Percentiles rank a stretch among this genome's conserved stretches.
Conservation (phyloP, 306 rosid genomes). For the Lathyrus sativus region DNA sequence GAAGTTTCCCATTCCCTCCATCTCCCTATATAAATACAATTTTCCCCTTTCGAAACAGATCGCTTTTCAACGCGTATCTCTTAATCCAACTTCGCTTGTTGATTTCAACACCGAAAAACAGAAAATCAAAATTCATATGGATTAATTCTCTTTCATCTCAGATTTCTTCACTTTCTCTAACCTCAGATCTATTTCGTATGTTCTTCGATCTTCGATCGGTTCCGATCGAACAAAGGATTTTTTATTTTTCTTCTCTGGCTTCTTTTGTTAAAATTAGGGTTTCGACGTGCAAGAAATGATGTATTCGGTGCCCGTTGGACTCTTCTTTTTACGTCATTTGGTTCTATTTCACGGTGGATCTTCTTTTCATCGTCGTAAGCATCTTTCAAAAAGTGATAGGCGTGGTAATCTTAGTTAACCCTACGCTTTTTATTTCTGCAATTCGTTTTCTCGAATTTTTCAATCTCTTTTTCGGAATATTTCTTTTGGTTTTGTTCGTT, state of each 20-base stretch:
- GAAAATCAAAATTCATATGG: neutral
- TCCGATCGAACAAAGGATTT: slow-evolving; percentile 29
- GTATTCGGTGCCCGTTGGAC: slow-evolving; percentile 61
- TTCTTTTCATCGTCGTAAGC: slow-evolving; percentile 71
- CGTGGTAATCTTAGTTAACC: slow-evolving; percentile 94
- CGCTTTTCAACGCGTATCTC: neutral
- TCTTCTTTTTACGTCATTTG: slow-evolving; percentile 46
- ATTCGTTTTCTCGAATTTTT: slow-evolving; percentile 5
- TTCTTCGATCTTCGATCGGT: slow-evolving; percentile 29
- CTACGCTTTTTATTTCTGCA: slow-evolving; percentile 25
- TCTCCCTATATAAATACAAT: slow-evolving; percentile 1
- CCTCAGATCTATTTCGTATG: slow-evolving; percentile 6
- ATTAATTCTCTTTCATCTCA: slow-evolving; percentile 3
- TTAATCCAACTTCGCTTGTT: neutral
- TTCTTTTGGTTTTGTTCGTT: slow-evolving; percentile 22
- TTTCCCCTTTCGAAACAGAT: neutral
- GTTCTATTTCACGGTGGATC: slow-evolving; percentile 62
- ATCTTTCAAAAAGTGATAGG: slow-evolving; percentile 73
- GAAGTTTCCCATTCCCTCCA: slow-evolving; percentile 7
- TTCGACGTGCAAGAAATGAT: slow-evolving; percentile 65
- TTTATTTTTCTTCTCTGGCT: neutral
- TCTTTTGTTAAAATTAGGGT: slow-evolving; percentile 46
- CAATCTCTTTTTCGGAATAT: slow-evolving; percentile 11
- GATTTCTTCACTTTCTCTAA: neutral
- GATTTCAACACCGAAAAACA: neutral